Base-by-base conservation (phyloP, 257 asterid genomes). In the Jacaranda copaia region DNA sequence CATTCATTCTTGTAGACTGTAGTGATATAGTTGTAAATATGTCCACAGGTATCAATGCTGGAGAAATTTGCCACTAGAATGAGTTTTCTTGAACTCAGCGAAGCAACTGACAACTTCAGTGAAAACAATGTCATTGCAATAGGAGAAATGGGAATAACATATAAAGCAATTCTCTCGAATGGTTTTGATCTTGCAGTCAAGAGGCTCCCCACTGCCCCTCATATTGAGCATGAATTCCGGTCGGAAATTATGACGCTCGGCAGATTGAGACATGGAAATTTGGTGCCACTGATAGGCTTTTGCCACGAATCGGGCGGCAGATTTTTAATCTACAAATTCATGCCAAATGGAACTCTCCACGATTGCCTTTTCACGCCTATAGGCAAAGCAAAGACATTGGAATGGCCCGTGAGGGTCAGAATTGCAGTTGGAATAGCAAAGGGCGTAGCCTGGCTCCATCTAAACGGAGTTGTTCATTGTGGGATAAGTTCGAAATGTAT, bases 381-480 rank as follows among this genome's bases (percentile, higher is more conserved):
- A 5, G 88, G 88, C 40, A 81, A 55, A 53, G 35, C 16, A 38
- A 3, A 70, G 19, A 57, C 66, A 7, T 14, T 66, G 69, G 84
- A 64, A 16, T 60, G 77, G 76, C 69, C 76, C 10, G 36, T 5
- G 40, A 81, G 84, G 61, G 66, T 77, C 42, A 81, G 65, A 63
- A 61, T 81, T 36, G 85, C 83, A 6, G 63, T 60, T 12, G 77
- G 77, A 1, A 18, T 76, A 57, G 87, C 87, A 20, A 57, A 66
- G 66, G 84, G 84, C 32, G 51, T 79, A 18, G 71, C 84, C 14
- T 83, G 82, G 84, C 82, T 83, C 16, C 84, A 83, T 63, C 73
- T 71, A 6, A 74, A 64, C 4, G 61, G 16, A 10, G 76, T 82
- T 5, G 75, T 80, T 56, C 84, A 81, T 8, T 58, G 76, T 13